Evolutionary conservation across 148 eudicot genomes (phyloP), one percentile per base, ranked within the genome.

Genomic region (Arbutus unedo): DNA sequence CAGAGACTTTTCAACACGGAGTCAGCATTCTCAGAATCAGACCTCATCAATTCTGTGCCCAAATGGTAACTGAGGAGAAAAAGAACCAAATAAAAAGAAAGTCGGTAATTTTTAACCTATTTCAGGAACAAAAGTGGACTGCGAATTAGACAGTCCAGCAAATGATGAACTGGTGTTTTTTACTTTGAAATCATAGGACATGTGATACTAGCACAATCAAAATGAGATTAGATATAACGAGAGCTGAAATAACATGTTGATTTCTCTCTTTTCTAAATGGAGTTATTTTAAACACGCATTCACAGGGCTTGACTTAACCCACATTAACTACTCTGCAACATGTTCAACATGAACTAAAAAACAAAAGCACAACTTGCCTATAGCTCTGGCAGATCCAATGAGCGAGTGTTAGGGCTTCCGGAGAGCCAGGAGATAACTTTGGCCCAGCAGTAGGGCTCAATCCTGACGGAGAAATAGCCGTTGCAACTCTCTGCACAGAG

Each of bases 341-440:
- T 15, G 70, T 4, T 60, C 21, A 49, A 66, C 57, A 79, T 45
- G 55, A 64, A 50, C n/a, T 14, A 47, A 67, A 25, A 78, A 44
- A 67, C 25, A 72, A 76, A 83, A 66, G 53, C 55, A 57, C 31
- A 78, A 84, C 89, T 84, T 89, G 87, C 98, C 91, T 90, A 77
- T 96, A 94, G 87, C 99, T 94, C 87, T 91, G 94, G 89, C 93
- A 93, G 79, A 96, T 92, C 99, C 99, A 96, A 71, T 92, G 93
- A 67, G 97, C 94, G 54, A 96, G 90, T 4, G 97, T 94, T 13
- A 88, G 87, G 51, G 99, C 97, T 87, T 96, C 99, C 3, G 99
- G 99, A 70, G 99, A 91, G 81, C 90, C 91, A 9, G 95, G 89
- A 84, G 98, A 91, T n/a, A 89, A 70, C 82, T 89, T 94, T 15